These are phyloP conservation scores for Backusella sp. DNA, from an alignment of 192 early-diverging fungal species.

Conservation along the genomic window DNA sequence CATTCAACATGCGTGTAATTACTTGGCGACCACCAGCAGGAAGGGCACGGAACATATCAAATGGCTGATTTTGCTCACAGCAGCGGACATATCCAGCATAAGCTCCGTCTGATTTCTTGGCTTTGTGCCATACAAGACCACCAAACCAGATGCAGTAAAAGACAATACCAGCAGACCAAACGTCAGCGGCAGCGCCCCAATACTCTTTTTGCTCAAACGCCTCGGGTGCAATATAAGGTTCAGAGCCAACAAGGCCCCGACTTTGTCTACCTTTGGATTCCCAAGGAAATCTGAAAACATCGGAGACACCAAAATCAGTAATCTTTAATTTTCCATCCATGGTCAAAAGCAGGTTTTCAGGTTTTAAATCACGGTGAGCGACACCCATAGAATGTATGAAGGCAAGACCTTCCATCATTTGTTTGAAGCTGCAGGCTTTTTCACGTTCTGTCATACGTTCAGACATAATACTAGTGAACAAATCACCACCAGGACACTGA, in stretches of 20 bases:
- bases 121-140: slow-evolving; percentile 33
- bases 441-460: slow-evolving; percentile 71
- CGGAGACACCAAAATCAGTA: slow-evolving; percentile 97
- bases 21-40: slow-evolving; percentile 12
- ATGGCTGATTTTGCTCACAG: slow-evolving; percentile 45
- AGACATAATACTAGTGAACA: slow-evolving; percentile 82
- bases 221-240: slow-evolving; percentile 98
- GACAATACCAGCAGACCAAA: slow-evolving; percentile 96
- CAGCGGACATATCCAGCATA: slow-evolving; percentile 22
- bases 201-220: slow-evolving; percentile 81
- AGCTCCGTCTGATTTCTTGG: slow-evolving; percentile 31
- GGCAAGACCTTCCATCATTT: slow-evolving; percentile 84
- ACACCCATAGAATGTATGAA: slow-evolving; percentile 96
- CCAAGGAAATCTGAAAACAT: slow-evolving; percentile 91
- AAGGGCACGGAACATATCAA: slow-evolving; percentile 22
- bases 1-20: slow-evolving; percentile 24
- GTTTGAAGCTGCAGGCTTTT: slow-evolving; percentile 94
- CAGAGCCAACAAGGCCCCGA: slow-evolving; percentile 87
- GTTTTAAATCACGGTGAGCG: slow-evolving; percentile 84
- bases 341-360: slow-evolving; percentile 90
- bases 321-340: slow-evolving; percentile 82
- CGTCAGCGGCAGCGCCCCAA: slow-evolving; percentile 85
- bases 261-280: slow-evolving; percentile 73
- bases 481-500: slow-evolving; percentile 87
- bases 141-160: slow-evolving; percentile 33